Base-by-base conservation (phyloP, 73 alveolate species). In the Loxodes magnus region DNA sequence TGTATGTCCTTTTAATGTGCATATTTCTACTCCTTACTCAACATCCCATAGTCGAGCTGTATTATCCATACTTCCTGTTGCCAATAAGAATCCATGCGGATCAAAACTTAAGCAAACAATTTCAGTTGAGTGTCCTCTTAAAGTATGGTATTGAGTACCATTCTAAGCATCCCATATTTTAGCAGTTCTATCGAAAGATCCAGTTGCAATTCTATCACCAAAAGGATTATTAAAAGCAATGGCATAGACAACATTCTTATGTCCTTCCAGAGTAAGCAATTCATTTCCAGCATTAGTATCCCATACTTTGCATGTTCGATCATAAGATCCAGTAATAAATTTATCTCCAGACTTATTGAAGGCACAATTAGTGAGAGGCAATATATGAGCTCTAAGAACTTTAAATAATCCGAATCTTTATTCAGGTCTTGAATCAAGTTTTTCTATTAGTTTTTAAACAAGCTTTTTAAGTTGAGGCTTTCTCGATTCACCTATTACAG, bases 281-380 rank as follows among this genome's bases (percentile, higher is more conserved):
- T 88, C 96, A 31, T 59, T 53, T 5, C 74, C 74, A 14, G 36
- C 29, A 12, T 15, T 3, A 12, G 99, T 96, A 52, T 96, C 99
- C 99, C 99, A 96, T 35, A 96, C 96, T 59, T 94, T 87, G 77
- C 99, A 93, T 12, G 99, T 96, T 67, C 99, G 81, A 72, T 96
- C 99, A 63, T 96, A 96, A 51, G 96, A 74, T 25, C 99, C 99
- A 35, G 74, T 59, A 35, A 59, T 48, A 52, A 59, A 29, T n/a
- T 42, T 59, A 36, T 51, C 61, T 17, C 74, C 71, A 4, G 54
- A 25, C 35, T 96, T 96, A 67, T 96, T 96, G 85, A 96, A 96
- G 53, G 98, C 98, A 79, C 99, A 96, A 74, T 96, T 96, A 21
- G 99, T 96, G 58, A 96, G 72, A 5, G 99, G 99, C 43, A 96